Evolutionary conservation across 305 asterid genomes (phyloP).

Genomic region (Fraxinus xanthoxyloides): DNA sequence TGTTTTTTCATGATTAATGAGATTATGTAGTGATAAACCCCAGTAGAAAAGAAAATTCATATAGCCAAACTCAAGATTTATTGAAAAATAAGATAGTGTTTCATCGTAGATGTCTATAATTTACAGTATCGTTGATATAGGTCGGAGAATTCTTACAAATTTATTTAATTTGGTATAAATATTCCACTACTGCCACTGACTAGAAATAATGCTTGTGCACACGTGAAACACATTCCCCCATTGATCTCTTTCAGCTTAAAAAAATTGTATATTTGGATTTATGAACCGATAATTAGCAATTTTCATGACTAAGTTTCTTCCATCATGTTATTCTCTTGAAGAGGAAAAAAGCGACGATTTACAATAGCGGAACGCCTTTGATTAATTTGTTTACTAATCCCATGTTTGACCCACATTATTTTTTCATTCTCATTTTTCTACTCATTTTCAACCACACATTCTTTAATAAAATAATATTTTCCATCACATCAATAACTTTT

Average conservation of each 20-base stretch:
- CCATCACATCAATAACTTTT: too few relatives aligned
- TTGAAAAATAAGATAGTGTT: background rate
- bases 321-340: conserved; percentile 1
- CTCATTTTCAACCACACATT: too few relatives aligned
- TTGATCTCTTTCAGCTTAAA: background rate
- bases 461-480: too few relatives aligned
- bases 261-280: background rate
- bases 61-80: background rate
- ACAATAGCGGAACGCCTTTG: background rate
- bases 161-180: background rate
- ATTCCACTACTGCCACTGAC: background rate
- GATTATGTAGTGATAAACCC: background rate
- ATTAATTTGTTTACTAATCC: conserved; percentile 6
- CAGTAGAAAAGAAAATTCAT: background rate
- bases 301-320: background rate
- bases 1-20: background rate
- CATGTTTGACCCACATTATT: too few relatives aligned
- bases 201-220: background rate
- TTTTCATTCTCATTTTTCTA: too few relatives aligned
- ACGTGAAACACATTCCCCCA: background rate
- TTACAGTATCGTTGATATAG: background rate
- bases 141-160: conserved; percentile 10
- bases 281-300: background rate
- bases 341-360: background rate
- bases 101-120: background rate